These are phyloP conservation scores for Triangularia verruculosa DNA, from an alignment of 2,329 filamentous ascomycete genomes.

Conservation along the genomic window DNA sequence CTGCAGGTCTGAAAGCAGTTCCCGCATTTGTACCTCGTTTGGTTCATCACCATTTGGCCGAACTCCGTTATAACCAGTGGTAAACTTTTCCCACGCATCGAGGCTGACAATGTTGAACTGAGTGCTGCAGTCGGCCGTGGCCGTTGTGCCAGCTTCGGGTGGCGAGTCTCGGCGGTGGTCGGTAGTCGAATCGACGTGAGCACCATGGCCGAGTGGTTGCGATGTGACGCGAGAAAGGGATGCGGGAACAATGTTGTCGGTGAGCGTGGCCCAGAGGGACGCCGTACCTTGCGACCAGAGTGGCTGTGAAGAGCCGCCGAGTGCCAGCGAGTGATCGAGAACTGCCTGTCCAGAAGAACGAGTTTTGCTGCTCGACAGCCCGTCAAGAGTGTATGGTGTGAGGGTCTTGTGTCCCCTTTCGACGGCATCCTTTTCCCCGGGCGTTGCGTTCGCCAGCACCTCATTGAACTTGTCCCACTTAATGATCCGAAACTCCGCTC, in stretches of 20 bases:
- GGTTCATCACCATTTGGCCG: neutral
- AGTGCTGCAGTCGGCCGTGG: slow-evolving; percentile 29
- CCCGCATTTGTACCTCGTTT: neutral
- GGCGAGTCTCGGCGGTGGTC: neutral
- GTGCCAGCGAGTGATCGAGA: neutral
- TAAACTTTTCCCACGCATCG: slow-evolving; percentile 15
- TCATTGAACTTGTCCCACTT: slow-evolving; percentile 58
- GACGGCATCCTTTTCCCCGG: neutral
- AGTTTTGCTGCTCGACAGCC: neutral
- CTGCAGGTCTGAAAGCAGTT: slow-evolving; percentile 54
- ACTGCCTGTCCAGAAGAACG: neutral
- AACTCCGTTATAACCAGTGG: neutral
- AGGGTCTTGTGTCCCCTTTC: neutral
- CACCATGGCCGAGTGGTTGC: slow-evolving; percentile 38
- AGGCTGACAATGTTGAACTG: slow-evolving; percentile 47
- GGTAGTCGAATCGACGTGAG: slow-evolving; percentile 50
- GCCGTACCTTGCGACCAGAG: slow-evolving; percentile 24
- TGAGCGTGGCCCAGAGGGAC: slow-evolving; percentile 52
- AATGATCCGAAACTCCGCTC: slow-evolving; percentile 43
- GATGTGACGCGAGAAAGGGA: slow-evolving; percentile 49
- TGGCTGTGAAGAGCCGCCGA: neutral
- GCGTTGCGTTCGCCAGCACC: slow-evolving; percentile 36
- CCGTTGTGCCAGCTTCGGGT: neutral
- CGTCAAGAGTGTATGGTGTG: slow-evolving; percentile 40
- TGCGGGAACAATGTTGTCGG: slow-evolving; percentile 43